Conservation (phyloP, 768 basidiomycete species). For the Cyclocybe aegerita region DNA sequence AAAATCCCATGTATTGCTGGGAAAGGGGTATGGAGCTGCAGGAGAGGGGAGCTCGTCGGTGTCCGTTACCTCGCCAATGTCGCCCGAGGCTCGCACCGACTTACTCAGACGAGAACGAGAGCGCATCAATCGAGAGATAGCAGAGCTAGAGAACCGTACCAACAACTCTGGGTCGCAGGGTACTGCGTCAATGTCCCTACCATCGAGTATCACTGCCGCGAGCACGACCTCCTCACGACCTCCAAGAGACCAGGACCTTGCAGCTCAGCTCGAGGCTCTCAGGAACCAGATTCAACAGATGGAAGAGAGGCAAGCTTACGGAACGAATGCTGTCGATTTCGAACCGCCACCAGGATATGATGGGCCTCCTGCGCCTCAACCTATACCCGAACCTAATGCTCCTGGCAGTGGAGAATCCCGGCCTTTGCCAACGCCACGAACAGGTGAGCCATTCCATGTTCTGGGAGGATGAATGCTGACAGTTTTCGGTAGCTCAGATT, state of each 20-base stretch:
- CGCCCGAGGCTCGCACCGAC: background rate
- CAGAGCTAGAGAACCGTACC: background rate
- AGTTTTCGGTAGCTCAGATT: too few species aligned
- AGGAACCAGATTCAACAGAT: background rate
- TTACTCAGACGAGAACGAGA: background rate
- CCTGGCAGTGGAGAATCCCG: too few species aligned
- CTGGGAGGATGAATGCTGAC: too few species aligned
- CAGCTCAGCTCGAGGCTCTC: background rate
- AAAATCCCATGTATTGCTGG: background rate
- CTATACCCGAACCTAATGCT: too few species aligned
- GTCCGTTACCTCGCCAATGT: background rate
- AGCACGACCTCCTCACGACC: background rate
- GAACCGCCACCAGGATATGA: constrained; percentile 1
- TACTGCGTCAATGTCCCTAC: background rate
- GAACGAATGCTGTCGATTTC: background rate
- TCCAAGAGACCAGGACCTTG: background rate
- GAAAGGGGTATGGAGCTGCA: background rate
- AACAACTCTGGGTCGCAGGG: background rate
- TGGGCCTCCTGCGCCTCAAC: background rate
- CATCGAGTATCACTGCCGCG: background rate
- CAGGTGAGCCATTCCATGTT: too few species aligned
- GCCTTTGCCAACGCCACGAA: too few species aligned
- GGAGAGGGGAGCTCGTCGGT: background rate
- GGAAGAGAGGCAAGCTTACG: background rate
- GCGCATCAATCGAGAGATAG: constrained; percentile 1